Percentiles rank a stretch among this genome's conserved stretches.
Evolutionary conservation across 2,329 filamentous ascomycete genomes (phyloP).

Genomic region (Phaeophleospora eucalypticola): DNA sequence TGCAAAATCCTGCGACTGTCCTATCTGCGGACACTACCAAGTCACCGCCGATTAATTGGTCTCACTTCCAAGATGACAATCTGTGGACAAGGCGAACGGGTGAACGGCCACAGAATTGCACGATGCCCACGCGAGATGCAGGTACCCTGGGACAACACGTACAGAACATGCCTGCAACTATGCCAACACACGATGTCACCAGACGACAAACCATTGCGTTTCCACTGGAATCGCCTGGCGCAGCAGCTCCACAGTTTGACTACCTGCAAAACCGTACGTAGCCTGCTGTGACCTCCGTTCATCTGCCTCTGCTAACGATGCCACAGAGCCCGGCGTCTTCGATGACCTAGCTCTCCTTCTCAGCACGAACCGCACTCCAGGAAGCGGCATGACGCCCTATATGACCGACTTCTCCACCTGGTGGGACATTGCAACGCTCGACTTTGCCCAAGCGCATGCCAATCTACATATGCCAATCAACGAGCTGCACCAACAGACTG

Average conservation of each 20-base stretch:
- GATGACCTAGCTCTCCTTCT: constrained; percentile 8
- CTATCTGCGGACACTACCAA: neutral
- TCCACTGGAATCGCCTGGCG: neutral
- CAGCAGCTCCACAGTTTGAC: neutral
- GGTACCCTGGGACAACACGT: no score
- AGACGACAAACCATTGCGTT: constrained; percentile 5
- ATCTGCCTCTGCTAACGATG: no score
- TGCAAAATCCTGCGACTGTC: no score
- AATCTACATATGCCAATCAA: neutral
- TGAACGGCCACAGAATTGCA: no score
- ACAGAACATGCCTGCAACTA: no score
- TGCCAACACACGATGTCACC: neutral
- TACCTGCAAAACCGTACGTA: neutral
- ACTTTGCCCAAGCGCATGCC: neutral
- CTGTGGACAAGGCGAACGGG: neutral
- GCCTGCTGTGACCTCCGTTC: no score
- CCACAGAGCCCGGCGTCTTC: constrained; percentile 2
- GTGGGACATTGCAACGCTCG: neutral
- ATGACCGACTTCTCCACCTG: neutral
- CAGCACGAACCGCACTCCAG: constrained; percentile 1
- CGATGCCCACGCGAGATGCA: no score
- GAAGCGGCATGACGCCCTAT: neutral
- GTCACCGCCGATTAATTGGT: neutral
- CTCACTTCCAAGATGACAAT: neutral
- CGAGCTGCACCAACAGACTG: neutral